These are phyloP conservation scores for Podosphaera xanthii DNA, from an alignment of 2,329 filamentous ascomycete species.

Conservation along the genomic window DNA sequence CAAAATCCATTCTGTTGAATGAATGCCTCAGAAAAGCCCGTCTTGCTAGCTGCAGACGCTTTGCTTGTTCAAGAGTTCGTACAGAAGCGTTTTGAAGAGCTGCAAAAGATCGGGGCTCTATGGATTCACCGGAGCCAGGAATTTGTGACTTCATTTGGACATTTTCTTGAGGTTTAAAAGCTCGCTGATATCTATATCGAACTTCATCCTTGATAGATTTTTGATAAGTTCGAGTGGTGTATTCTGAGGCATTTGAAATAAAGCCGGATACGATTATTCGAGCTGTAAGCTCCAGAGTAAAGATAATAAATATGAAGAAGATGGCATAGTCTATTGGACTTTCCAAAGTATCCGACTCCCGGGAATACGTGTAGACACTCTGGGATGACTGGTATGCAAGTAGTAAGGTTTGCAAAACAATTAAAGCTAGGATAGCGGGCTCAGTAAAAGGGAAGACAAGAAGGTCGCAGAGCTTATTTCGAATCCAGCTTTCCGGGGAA, in stretches of 20 bases:
- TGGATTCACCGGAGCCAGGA: conserved; percentile 8
- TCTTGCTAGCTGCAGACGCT: conserved; percentile 66
- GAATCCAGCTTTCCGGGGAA: conserved; percentile 49
- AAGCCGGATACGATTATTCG: conserved; percentile 86
- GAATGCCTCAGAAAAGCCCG: conserved; percentile 84
- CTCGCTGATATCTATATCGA: conserved; percentile 47
- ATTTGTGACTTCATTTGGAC: conserved; percentile 9
- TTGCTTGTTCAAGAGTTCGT: conserved; percentile 50
- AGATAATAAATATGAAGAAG: conserved; percentile 64
- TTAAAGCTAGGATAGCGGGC: conserved; percentile 65
- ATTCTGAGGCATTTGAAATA: conserved; percentile 71
- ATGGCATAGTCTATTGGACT: conserved; percentile 27
- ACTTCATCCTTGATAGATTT: conserved; percentile 53
- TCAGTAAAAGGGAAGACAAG: conserved; percentile 74
- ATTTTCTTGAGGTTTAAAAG: conserved; percentile 66
- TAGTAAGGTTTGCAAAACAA: conserved; percentile 71
- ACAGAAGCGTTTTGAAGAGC: conserved; percentile 37
- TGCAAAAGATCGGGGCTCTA: conserved; percentile 20
- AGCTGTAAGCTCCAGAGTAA: conserved; percentile 64
- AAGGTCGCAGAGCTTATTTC: conserved; percentile 56
- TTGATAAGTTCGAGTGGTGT: conserved; percentile 69
- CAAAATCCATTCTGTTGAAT: conserved; percentile 86
- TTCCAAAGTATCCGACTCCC: conserved; percentile 41
- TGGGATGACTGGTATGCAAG: conserved; percentile 62
- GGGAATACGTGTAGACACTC: conserved; percentile 40